These are phyloP conservation scores for Pulveroboletus sp. DNA, from an alignment of 768 basidiomycete species.

Conservation along the genomic window DNA sequence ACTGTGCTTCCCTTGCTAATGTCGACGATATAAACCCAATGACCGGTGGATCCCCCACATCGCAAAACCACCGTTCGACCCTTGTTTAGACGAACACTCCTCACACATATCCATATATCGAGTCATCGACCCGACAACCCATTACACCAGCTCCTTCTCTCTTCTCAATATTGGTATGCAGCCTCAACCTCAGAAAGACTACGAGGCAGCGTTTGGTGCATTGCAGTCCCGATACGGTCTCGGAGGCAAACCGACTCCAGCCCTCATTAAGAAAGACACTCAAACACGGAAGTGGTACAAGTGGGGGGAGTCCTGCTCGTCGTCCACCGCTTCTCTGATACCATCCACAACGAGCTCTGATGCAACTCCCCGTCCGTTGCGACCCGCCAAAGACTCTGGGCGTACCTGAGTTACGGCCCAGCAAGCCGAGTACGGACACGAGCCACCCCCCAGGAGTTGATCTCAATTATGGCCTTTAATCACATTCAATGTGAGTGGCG, in stretches of 20 bases:
- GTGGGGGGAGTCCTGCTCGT: slow-evolving; percentile 8
- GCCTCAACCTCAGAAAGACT: slow-evolving; percentile 18
- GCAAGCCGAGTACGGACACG: background rate
- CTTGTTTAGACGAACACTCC: background rate
- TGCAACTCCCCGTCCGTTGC: background rate
- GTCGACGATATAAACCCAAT: slow-evolving; percentile 3
- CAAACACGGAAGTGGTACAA: slow-evolving; percentile 18
- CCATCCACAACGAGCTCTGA: background rate
- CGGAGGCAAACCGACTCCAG: slow-evolving; percentile 1
- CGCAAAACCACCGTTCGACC: background rate
- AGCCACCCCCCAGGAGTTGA: background rate
- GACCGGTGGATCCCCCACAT: no score
- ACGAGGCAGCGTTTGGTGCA: slow-evolving; percentile 18
- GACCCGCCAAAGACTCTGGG: background rate
- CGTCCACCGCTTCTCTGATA: slow-evolving; percentile 16
- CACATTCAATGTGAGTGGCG: background rate
- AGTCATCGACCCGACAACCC: no score
- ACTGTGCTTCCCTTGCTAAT: background rate
- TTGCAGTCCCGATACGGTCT: slow-evolving; percentile 21
- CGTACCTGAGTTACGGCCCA: background rate
- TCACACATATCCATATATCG: no score
- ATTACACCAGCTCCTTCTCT: background rate
- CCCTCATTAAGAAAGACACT: background rate
- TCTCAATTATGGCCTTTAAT: background rate
- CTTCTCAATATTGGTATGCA: background rate